Conservation (phyloP, 805 yeast genomes). For the Candida sonorensis region DNA sequence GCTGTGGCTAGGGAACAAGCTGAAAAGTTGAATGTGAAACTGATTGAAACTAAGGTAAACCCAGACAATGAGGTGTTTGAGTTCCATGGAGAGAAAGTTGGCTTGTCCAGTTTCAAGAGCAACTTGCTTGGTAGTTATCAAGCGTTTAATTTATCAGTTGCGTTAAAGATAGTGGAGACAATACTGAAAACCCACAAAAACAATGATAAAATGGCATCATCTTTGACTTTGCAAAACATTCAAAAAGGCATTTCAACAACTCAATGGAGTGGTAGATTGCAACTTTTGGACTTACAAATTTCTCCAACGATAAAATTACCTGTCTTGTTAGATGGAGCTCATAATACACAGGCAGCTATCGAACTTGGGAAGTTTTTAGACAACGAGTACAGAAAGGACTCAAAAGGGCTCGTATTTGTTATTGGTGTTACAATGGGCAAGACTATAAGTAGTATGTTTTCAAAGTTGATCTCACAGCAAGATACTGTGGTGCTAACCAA, state of each 20-base stretch:
- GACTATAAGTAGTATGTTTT: constrained; percentile 43
- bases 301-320: constrained; percentile 18
- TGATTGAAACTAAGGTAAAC: constrained; percentile 5
- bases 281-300: constrained; percentile 30
- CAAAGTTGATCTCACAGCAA: constrained; percentile 35
- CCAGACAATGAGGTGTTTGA: constrained; percentile 4
- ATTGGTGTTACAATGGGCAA: constrained; percentile 77
- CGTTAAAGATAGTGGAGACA: constrained; percentile 52
- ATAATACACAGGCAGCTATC: constrained; percentile 79
- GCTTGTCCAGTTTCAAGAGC: constrained; percentile 23
- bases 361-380: constrained; percentile 55
- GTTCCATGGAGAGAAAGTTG: too few relatives aligned
- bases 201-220: constrained; percentile 9
- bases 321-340: constrained; percentile 84
- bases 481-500: constrained; percentile 59
- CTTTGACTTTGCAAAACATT: constrained; percentile 25
- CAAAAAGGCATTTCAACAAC: constrained; percentile 47
- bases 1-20: constrained; percentile 38
- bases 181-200: constrained; percentile 13
- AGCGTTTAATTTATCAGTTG: constrained; percentile 57
- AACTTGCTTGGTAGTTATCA: constrained; percentile 76
- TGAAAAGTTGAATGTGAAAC: constrained; percentile 23
- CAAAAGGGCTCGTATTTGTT: constrained; percentile 41
- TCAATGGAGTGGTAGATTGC: constrained; percentile 86
- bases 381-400: constrained; percentile 5